Percentiles rank a stretch among this genome's conserved stretches.
These are phyloP conservation scores for Torulaspora franciscae DNA, from an alignment of 805 yeast species.

Conservation along the genomic window DNA sequence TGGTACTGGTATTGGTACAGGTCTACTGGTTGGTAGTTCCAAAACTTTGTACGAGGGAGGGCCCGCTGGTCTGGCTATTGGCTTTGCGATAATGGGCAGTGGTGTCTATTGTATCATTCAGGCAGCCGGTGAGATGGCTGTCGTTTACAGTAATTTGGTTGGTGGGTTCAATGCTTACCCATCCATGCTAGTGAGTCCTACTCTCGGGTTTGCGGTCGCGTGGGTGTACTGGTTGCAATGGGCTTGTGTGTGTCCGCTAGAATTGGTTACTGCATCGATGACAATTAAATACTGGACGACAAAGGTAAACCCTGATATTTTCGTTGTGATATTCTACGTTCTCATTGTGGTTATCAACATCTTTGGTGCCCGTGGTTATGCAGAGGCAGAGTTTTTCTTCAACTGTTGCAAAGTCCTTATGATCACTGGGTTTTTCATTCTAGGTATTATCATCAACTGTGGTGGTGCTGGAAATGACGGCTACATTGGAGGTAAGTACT, in stretches of 20 bases:
- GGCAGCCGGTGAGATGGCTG: conserved; percentile 67
- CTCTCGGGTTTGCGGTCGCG: conserved; percentile 67
- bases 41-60: conserved; percentile 55
- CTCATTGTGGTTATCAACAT: conserved; percentile 45
- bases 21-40: conserved; percentile 68
- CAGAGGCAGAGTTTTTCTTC: conserved; percentile 64
- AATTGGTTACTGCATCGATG: conserved; percentile 58
- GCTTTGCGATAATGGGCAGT: conserved; percentile 55
- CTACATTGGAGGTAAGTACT: conserved; percentile 53
- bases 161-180: conserved; percentile 60
- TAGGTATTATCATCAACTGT: conserved; percentile 50
- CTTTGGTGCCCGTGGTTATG: conserved; percentile 55
- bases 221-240: conserved; percentile 67
- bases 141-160: conserved; percentile 53
- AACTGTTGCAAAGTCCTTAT: conserved; percentile 55
- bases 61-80: conserved; percentile 56
- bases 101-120: conserved; percentile 57
- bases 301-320: conserved; percentile 49
- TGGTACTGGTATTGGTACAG: conserved; percentile 74
- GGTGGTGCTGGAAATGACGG: conserved; percentile 56
- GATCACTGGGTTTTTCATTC: conserved; percentile 54
- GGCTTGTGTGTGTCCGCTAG: conserved; percentile 61
- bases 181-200: conserved; percentile 58
- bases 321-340: conserved; percentile 55
- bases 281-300: conserved; percentile 51